Conservation (phyloP, 139 green algal species). For the Bryopsis sp. region DNA sequence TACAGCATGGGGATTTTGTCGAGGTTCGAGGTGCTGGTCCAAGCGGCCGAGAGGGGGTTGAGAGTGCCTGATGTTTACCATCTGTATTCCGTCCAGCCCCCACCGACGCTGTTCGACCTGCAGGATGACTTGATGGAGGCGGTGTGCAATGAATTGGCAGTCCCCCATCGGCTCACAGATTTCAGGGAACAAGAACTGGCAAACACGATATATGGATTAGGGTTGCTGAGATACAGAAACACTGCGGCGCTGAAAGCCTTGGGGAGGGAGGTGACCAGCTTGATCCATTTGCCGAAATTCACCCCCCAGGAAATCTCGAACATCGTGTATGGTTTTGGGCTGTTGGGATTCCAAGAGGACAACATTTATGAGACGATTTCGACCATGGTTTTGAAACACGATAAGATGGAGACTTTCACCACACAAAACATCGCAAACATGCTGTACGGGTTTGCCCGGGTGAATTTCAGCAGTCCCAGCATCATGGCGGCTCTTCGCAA, state of each 20-base stretch:
- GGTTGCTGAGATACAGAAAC: background rate
- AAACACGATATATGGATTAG: slow-evolving; percentile 14
- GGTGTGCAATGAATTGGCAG: background rate
- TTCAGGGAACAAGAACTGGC: slow-evolving; percentile 17
- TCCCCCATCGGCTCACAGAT: slow-evolving; percentile 10
- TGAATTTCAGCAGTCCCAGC: background rate
- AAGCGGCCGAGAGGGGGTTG: slow-evolving; percentile 8
- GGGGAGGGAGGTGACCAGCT: background rate
- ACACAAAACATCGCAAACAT: slow-evolving; percentile 16
- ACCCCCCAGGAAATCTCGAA: slow-evolving; percentile 16
- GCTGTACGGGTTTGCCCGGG: slow-evolving; percentile 12
- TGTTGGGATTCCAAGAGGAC: slow-evolving; percentile 9
- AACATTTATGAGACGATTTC: background rate
- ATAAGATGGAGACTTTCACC: background rate
- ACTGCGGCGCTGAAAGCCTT: background rate
- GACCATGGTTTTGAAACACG: background rate
- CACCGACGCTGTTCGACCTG: background rate
- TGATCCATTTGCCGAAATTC: background rate
- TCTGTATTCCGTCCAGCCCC: background rate
- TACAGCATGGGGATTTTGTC: slow-evolving; percentile 4
- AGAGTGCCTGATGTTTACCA: slow-evolving; percentile 7
- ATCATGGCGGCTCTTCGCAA: background rate
- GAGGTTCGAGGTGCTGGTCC: background rate
- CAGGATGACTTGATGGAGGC: background rate
- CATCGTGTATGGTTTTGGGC: slow-evolving; percentile 16